Evolutionary conservation across 805 yeast species (phyloP), one percentile per base, ranked within the genome.

Genomic region (Ogataea methylovora): DNA sequence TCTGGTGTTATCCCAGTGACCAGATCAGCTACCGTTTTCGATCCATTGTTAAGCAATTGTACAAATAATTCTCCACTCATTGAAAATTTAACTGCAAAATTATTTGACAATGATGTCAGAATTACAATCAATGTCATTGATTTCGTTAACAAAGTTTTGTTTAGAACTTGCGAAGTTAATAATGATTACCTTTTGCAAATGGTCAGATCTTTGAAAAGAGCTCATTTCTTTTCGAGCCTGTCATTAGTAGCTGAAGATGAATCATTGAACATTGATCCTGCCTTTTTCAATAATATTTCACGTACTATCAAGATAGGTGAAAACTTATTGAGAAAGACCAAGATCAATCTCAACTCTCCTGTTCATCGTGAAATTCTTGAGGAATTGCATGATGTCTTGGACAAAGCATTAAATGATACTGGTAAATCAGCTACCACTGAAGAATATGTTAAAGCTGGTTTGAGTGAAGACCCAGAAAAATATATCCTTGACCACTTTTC

Each of bases 391-490:
- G 49, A 56, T 4, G 56, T 51, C 29, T 56, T 68, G 39, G 67
- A 65, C 34, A 57, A 57, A 12, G 54, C 67, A 3, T 46, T 67
- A 32, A 24, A 38, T 5, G 61, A 63, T 42, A 56, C 57, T 38
- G 71, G 69, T 20, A 54, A 63, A 7, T 59, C 60, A 10, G 67
- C 71, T 4, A 55, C 66, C 10, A 42, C 59, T 4, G 67, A 64
- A 33, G 74, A 69, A 35, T 69, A 60, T 34, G 49, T 58, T 9
- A 65, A 60, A 39, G 70, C 73, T 10, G 76, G 75, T 1, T 61
- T 70, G 37, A 61, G 72, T 8, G 58, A 59, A 11, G 56, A 67
- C 40, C 74, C 76, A 1, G 48, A 49, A 21, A 51, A 56, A 19
- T 66, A 61, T 38, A 67, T 73, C 4, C 49, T 59, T 16, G 63